Evolutionary conservation across 768 basidiomycete species (phyloP).

Genomic region (Piloderma croceum): DNA sequence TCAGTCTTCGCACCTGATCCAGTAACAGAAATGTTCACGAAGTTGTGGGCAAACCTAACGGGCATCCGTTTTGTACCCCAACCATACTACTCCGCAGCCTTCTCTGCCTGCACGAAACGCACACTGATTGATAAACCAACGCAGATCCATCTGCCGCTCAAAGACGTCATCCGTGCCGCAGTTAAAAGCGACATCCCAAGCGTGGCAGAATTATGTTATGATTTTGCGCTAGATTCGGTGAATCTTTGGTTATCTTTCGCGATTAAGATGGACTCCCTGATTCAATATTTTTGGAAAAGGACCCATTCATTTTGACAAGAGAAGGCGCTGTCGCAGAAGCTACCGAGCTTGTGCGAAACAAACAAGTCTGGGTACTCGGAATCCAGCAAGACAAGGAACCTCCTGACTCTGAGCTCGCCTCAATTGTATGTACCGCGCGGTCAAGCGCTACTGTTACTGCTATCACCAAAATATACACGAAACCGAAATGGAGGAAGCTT

Average conservation of each 20-base stretch:
- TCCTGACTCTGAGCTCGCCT: slow-evolving; percentile 41
- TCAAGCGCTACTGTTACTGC: slow-evolving; percentile 51
- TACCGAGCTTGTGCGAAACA: slow-evolving; percentile 35
- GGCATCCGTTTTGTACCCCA: slow-evolving; percentile 30
- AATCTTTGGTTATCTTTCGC: slow-evolving; percentile 19
- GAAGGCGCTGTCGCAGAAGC: slow-evolving; percentile 49
- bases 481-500: slow-evolving; percentile 41
- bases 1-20: slow-evolving; percentile 57
- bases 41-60: slow-evolving; percentile 44
- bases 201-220: slow-evolving; percentile 45
- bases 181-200: slow-evolving; percentile 27
- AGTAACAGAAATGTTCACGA: slow-evolving; percentile 42
- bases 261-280: slow-evolving; percentile 2
- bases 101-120: slow-evolving; percentile 46
- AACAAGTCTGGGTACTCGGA: slow-evolving; percentile 57
- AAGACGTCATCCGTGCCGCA: slow-evolving; percentile 40
- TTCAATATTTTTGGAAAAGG: slow-evolving; percentile 28
- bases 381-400: slow-evolving; percentile 24
- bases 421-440: slow-evolving; percentile 63
- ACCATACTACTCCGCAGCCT: slow-evolving; percentile 59
- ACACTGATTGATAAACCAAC: too few relatives aligned
- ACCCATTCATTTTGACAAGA: slow-evolving; percentile 46
- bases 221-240: slow-evolving; percentile 57
- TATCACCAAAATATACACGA: slow-evolving; percentile 70
- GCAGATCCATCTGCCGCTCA: slow-evolving; percentile 12